Evolutionary conservation across 1,139 yeast species (phyloP), one percentile per base, ranked within the genome.

Genomic region (Blastobotrys petasosporus): DNA sequence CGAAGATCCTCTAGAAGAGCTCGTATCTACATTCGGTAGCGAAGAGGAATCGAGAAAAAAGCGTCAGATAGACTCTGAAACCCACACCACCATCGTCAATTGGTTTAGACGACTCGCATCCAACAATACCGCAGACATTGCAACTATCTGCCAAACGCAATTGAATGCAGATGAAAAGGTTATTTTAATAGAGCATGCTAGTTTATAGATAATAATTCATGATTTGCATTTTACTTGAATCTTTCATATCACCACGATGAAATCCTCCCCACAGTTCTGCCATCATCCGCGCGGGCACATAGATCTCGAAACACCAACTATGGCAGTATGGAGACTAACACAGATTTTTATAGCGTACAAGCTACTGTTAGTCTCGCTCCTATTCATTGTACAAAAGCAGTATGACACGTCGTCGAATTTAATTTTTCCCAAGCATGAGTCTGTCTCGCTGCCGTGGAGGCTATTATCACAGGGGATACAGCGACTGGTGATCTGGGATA

Each of bases 401-500:
- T 79, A 77, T 54, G 80, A 76, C 54, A 73, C 76, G 25, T 73
- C 79, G 4, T 68, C 78, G 3, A 58, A 57, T 30, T 51, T 72
- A 11, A 55, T 73, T 2, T 50, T 61, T n/a, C 49, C 46, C 4
- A 17, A n/a, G 9, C 43, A 37, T 2, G 30, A 32, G 3, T 41
- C 56, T 8, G 56, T 54, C 28, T 47, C 51, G 15, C 45, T 47
- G 40, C 36, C 34, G 17, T 44, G 44, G 41, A 35, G 41, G 11
- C 6, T 34, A 4, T 17, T 44, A 11, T 34, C 41, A 33, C 25
- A 37, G 16, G 37, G 45, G 20, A 50, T 53, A 13, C 47, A 50
- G 42, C 45, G 52, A 49, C 68, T 85, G 7, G 68, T 85, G 30
- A 74, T 81, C 5, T 90, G 97, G 97, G 98, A 92, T 63, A 74